A percentile compares a stretch with the other conserved stretches of the same genome.
These are phyloP conservation scores for Dalbergia oliveri DNA, from an alignment of 306 rosid species.

Conservation along the genomic window DNA sequence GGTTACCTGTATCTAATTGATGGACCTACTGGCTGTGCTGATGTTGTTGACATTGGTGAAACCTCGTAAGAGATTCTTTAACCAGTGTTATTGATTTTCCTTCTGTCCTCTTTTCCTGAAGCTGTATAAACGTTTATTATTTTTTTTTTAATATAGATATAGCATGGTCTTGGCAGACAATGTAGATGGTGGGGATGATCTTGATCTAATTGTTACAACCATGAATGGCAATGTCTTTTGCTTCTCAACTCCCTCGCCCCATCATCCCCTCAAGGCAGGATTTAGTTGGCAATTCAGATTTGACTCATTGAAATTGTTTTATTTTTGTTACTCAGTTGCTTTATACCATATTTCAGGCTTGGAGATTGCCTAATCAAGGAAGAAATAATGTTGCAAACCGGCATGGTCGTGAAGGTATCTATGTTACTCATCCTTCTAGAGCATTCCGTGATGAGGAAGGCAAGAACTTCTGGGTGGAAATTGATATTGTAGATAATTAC, in stretches of 20 bases:
- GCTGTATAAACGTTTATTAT: not conserved
- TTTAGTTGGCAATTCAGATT: constrained; percentile 35
- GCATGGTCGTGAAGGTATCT: constrained; percentile 84
- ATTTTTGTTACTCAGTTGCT: constrained; percentile 31
- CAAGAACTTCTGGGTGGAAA: constrained; percentile 88
- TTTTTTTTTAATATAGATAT: constrained; percentile 72
- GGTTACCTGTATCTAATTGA: constrained; percentile 95
- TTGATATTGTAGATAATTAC: constrained; percentile 83
- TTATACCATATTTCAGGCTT: constrained; percentile 67
- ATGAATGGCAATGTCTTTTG: constrained; percentile 99
- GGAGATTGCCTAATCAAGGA: constrained; percentile 87
- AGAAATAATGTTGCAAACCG: constrained; percentile 78
- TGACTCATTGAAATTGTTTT: constrained; percentile 36
- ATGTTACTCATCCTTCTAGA: constrained; percentile 84
- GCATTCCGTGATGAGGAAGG: constrained; percentile 99
- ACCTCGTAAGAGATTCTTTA: constrained; percentile 81
- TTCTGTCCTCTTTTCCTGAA: constrained; percentile 34
- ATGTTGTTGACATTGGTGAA: constrained; percentile 99
- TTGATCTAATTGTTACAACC: constrained; percentile 92
- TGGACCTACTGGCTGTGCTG: constrained; percentile 95
- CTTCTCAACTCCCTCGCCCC: constrained; percentile 91
- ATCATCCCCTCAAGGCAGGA: constrained; percentile 94
- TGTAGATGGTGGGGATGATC: constrained; percentile 99
- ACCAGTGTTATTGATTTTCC: constrained; percentile 28
- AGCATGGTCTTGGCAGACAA: constrained; percentile 99